Evolutionary conservation across 768 basidiomycete genomes (phyloP).

Genomic region (Pulveroboletus sp.): DNA sequence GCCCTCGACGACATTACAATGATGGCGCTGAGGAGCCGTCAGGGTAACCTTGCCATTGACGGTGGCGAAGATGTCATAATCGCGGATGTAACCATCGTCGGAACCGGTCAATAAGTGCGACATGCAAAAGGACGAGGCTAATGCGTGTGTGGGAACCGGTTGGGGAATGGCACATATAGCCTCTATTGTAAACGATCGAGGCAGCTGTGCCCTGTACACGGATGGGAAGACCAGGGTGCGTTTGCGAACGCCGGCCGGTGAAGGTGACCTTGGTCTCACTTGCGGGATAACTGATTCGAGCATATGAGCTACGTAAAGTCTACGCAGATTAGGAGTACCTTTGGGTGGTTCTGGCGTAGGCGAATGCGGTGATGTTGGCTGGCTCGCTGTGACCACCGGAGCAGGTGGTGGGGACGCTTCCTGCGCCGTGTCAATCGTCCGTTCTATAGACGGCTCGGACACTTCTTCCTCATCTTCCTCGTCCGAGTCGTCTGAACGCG

Average conservation of each 20-base stretch:
- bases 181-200: conserved; percentile 81
- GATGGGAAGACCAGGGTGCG: conserved; percentile 37
- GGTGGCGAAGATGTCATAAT: conserved; percentile 88
- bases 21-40: conserved; percentile 84
- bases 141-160: conserved; percentile 82
- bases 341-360: conserved; percentile 32
- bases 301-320: conserved; percentile 5
- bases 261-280: conserved; percentile 42
- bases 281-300: conserved; percentile 18
- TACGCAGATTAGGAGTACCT: conserved; percentile 23
- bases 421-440: conserved; percentile 27
- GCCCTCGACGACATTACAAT: conserved; percentile 89
- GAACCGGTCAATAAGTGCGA: conserved; percentile 88
- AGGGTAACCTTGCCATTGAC: conserved; percentile 87
- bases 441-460: conserved; percentile 38
- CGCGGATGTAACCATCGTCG: conserved; percentile 89
- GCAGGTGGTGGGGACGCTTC: conserved; percentile 29
- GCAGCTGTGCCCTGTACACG: conserved; percentile 29
- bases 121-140: conserved; percentile 84
- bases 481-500: conserved; percentile 59
- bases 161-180: conserved; percentile 91
- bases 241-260: conserved; percentile 55
- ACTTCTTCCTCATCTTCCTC: conserved; percentile 53
- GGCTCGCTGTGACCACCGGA: conserved; percentile 20
- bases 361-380: conserved; percentile 24